Percentiles rank a stretch among this genome's conserved stretches.
Evolutionary conservation across 257 asterid genomes (phyloP).

Genomic region (Solanum gracilifrons): DNA sequence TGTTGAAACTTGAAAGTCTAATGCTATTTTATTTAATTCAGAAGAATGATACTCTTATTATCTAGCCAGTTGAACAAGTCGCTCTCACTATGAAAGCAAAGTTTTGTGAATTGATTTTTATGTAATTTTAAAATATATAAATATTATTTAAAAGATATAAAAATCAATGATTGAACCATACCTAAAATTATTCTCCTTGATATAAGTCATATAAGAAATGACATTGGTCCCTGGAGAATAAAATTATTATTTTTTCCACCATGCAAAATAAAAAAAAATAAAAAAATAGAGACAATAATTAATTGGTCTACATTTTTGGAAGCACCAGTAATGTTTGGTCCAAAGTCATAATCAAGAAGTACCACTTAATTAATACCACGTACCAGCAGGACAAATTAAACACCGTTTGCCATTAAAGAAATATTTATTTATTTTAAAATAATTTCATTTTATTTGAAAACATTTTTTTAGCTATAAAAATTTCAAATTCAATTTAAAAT

Average conservation of each 20-base stretch:
- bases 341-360: not conserved
- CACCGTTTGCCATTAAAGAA: not conserved
- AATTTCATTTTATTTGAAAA: no score
- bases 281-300: no score
- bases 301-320: not conserved
- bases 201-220: no score
- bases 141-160: no score
- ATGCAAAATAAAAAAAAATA: not conserved
- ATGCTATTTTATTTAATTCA: not conserved
- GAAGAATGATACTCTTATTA: not conserved
- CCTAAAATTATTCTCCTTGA: not conserved
- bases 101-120: not conserved
- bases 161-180: not conserved
- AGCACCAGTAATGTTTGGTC: not conserved
- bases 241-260: not conserved
- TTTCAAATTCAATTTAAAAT: no score
- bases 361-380: not conserved
- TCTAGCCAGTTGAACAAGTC: not conserved
- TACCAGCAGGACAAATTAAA: not conserved
- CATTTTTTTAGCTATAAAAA: no score
- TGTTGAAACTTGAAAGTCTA: not conserved
- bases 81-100: not conserved
- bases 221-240: not conserved
- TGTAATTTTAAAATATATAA: not conserved
- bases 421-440: not conserved